Percentiles rank a stretch among this genome's conserved stretches.
phyloP scores from a whole-genome alignment of 306 rosid species.

The Dicorynia guianensis region DNA sequence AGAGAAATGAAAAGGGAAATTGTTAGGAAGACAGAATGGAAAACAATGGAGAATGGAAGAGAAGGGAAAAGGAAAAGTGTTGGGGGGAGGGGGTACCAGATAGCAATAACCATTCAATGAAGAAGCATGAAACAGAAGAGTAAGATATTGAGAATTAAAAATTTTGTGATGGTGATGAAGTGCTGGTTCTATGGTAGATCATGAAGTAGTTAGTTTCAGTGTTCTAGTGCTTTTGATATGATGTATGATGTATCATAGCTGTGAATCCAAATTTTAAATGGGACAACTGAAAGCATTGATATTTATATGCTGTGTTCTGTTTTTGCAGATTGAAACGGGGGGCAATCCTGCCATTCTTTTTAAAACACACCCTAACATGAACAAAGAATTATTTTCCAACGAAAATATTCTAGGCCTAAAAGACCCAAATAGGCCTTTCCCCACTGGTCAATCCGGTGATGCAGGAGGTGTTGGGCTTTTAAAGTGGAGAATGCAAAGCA shows the following conservation, averaged over 20 bases:
- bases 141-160: no score
- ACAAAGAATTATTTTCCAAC: constrained; percentile 87
- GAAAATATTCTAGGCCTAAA: constrained; percentile 73
- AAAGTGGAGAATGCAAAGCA: constrained; percentile 95
- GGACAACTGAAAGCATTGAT: constrained; percentile 7
- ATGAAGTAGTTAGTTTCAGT: no score
- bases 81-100: no score
- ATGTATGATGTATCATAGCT: not conserved
- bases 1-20: no score
- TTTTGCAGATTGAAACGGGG: constrained; percentile 84
- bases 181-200: no score
- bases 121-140: no score
- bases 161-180: no score
- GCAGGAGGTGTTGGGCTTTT: constrained; percentile 83
- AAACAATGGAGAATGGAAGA: no score
- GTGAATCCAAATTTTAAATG: constrained; percentile 35
- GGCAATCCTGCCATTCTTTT: constrained; percentile 82
- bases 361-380: constrained; percentile 99
- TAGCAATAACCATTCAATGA: no score
- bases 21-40: no score
- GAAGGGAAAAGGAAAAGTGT: no score
- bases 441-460: constrained; percentile 87
- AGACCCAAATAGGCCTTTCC: constrained; percentile 90
- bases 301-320: constrained; percentile 32
- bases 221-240: no score